Percentiles rank a stretch among this genome's conserved stretches.
These are phyloP conservation scores for Corrigiola litoralis DNA, from an alignment of 179 eudicot genomes.

Conservation along the genomic window DNA sequence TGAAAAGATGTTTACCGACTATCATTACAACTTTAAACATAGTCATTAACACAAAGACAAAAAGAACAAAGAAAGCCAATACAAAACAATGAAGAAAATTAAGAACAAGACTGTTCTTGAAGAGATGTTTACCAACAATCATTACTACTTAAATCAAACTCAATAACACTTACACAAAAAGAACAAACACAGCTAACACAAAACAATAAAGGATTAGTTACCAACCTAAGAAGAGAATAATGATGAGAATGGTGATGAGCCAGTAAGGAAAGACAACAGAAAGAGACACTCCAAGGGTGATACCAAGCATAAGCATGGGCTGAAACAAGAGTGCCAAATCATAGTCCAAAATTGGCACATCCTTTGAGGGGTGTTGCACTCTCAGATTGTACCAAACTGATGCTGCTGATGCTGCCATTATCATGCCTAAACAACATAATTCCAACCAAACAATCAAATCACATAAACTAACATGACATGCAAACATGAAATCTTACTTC, in stretches of 20 bases:
- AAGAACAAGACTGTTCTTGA: too few relatives aligned
- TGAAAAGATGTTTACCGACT: too few relatives aligned
- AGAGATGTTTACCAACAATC: background rate
- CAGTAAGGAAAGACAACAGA: constrained; percentile 97
- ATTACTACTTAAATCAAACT: background rate
- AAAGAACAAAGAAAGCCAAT: too few relatives aligned
- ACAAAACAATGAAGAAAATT: too few relatives aligned
- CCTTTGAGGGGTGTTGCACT: constrained; percentile 87
- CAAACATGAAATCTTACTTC: background rate
- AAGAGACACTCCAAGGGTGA: constrained; percentile 87
- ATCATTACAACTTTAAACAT: too few relatives aligned
- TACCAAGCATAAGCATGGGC: constrained; percentile 98
- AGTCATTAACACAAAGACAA: too few relatives aligned
- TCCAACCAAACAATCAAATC: background rate
- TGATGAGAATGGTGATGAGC: constrained; percentile 94
- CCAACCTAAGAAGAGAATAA: constrained; percentile 78
- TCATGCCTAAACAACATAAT: constrained; percentile 59
- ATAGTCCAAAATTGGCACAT: constrained; percentile 83
- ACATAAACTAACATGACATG: background rate
- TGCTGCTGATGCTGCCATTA: constrained; percentile 96
- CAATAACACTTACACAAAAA: background rate
- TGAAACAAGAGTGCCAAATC: constrained; percentile 92
- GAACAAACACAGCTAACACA: background rate
- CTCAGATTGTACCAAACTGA: constrained; percentile 95
- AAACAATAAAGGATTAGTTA: background rate